Base-by-base conservation (phyloP, 2,329 filamentous ascomycete genomes). In the Penicillium sp. region DNA sequence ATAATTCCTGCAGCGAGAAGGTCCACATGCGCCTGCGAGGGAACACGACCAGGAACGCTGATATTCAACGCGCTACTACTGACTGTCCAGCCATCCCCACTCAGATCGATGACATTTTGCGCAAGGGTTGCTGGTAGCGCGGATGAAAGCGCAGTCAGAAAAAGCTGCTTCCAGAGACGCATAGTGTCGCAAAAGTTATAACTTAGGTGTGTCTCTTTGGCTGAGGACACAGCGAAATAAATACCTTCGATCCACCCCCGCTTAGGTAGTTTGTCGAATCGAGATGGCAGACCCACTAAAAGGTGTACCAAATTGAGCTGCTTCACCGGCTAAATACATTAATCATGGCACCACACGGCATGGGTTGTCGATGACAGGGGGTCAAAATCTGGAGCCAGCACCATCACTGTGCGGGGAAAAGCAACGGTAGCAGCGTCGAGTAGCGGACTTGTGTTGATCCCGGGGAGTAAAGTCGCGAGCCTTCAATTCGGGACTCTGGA, bases 11-110 rank as follows among this genome's bases (percentile, higher is more conserved):
- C 79, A 22, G 77, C 76, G 40, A 76, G 77, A 1, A 87, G 72
- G 63, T 87, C 83, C 13, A 87, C 67, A 67, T 87, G 83, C 1
- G 77, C 82, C 47, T 86, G 81, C 0, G 82, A 84, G 2, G 84
- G 83, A 4, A 85, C 74, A 21, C 73, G 73, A 2, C 77, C 84
- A 0, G 82, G 79, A 1, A 85, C 79, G 0, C 77, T 81, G 27
- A 81, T 77, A 54, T 83, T 81, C 42, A 77, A 64, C 5, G 69
- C 68, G 14, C 70, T 64, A 59, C 78, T 81, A 6, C 72, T 72
- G 8, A 81, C 63, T 2, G 72, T 78, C 79, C 79, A 81, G 18
- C 64, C 56, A 41, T 75, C 67, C 10, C 70, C 68, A 32, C 73
- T 74, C 3, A 81, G 65, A 46, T 78, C 75, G 38, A 77, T 58